Evolutionary conservation across 441 rosid species (phyloP), one percentile per base, ranked within the genome.

Genomic region (Gossypium gossypioides): DNA sequence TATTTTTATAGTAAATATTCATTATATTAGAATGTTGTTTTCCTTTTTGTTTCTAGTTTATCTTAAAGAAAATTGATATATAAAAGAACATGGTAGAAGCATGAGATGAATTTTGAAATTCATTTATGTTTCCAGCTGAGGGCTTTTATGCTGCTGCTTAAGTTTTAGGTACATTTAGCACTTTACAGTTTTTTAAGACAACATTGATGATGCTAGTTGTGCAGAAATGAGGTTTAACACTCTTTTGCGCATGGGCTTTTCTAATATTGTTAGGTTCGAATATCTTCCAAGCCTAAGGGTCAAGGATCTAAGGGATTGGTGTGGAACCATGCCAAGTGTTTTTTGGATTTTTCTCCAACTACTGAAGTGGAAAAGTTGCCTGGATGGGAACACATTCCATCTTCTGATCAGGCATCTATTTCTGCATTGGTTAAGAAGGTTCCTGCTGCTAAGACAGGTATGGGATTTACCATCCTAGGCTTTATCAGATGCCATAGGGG

Each of bases 281-380:
- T 92, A 78, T 92, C 87, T 48, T 78, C 88, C 40, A 92, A 91
- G 80, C 86, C 91, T 74, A 86, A 84, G 69, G 95, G 91, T 50
- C 88, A 86, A 48, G 90, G 92, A 72, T 80, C 86, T 76, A 95
- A 62, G 84, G 92, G 90, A 72, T 57, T 91, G 77, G 80, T 86
- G 22, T 92, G 98, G 98, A 87, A 92, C 72, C 97, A 91, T 75
- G 93, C 90, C 25, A 83, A 79, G 65, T 95, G 98, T 81, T 88
- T 88, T 80, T 73, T 87, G 74, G 85, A 84, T 10, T 78, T 76
- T 79, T 66, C 81, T 68, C 82, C 91, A 21, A 85, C 90, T 73
- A 72, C 81, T 68, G 79, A 83, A 74, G 81, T 85, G 74, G 87
- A 88, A 63, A 89, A 87, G 74, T 74, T 92, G 83, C 64, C 88